These are phyloP conservation scores for Entamoeba histolytica DNA, from an alignment of 208 protist genomes.

Conservation along the genomic window DNA sequence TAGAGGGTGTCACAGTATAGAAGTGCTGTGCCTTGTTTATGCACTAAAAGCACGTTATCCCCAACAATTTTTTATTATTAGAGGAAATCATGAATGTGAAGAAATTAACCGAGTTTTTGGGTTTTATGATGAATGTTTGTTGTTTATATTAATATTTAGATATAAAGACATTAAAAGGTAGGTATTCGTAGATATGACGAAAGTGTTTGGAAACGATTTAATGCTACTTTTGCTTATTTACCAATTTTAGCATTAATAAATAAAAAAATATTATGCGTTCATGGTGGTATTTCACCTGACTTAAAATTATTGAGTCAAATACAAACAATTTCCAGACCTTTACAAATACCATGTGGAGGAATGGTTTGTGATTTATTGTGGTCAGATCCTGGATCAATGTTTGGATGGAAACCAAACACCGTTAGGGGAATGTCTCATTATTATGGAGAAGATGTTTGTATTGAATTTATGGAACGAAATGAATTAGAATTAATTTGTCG, in stretches of 20 bases:
- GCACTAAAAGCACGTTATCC: constrained; percentile 31
- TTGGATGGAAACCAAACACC: constrained; percentile 79
- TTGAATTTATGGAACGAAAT: constrained; percentile 83
- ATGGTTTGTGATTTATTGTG: constrained; percentile 95
- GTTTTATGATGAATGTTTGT: constrained; percentile 83
- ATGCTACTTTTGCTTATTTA: constrained; percentile 91
- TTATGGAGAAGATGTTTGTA: constrained; percentile 86
- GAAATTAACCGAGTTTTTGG: constrained; percentile 94
- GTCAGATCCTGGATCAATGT: constrained; percentile 82
- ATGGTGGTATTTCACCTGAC: constrained; percentile 83
- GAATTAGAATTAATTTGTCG: constrained; percentile 94
- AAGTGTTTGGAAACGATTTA: constrained; percentile 87
- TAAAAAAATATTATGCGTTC: constrained; percentile 96
- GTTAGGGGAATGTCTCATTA: constrained; percentile 87
- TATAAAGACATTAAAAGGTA: constrained; percentile 2
- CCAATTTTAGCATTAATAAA: constrained; percentile 91
- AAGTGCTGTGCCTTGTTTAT: constrained; percentile 69
- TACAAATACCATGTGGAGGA: constrained; percentile 87
- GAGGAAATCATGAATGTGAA: constrained; percentile 93
- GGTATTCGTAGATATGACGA: background rate
- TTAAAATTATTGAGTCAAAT: constrained; percentile 80
- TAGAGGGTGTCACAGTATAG: constrained; percentile 84
- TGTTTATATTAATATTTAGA: background rate
- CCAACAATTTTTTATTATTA: constrained; percentile 79
- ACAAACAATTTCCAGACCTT: constrained; percentile 72